These are phyloP conservation scores for Leishmania lainsoni DNA, from an alignment of 208 protist species.

Conservation along the genomic window DNA sequence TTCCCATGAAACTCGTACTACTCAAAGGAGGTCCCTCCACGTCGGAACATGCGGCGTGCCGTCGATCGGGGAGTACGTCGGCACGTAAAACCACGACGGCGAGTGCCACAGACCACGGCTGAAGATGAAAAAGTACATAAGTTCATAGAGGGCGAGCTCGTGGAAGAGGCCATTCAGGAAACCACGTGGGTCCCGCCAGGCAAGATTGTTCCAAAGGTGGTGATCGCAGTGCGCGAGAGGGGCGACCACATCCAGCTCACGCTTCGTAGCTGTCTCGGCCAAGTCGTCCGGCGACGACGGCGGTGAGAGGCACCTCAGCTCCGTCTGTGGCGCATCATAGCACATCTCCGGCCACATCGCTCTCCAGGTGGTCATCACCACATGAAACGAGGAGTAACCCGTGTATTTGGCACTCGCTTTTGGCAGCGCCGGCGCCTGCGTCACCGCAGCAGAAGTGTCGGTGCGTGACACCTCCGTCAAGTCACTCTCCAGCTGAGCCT, in stretches of 20 bases:
- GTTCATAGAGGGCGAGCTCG: slow-evolving; percentile 69
- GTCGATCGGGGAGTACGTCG: slow-evolving; percentile 56
- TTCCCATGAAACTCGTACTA: not conserved
- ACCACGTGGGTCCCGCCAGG: slow-evolving; percentile 66
- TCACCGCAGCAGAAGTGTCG: not conserved
- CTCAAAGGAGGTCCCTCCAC: slow-evolving; percentile 15
- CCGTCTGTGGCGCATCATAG: slow-evolving; percentile 36
- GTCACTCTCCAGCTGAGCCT: slow-evolving; percentile 4
- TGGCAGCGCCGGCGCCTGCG: not conserved
- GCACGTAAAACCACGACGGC: slow-evolving; percentile 65
- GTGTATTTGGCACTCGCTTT: slow-evolving; percentile 30
- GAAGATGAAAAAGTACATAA: slow-evolving; percentile 87
- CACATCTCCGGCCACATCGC: slow-evolving; percentile 86
- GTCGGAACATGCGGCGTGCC: slow-evolving; percentile 19
- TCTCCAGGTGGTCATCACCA: slow-evolving; percentile 85
- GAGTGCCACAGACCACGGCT: slow-evolving; percentile 77
- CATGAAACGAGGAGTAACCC: slow-evolving; percentile 84
- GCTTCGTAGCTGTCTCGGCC: slow-evolving; percentile 8
- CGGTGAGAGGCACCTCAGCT: not conserved
- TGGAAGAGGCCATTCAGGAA: slow-evolving; percentile 69
- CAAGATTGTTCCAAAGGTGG: slow-evolving; percentile 76
- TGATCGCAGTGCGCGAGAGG: slow-evolving; percentile 51
- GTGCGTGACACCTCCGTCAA: not conserved
- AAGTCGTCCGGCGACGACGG: not conserved
- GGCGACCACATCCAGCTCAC: slow-evolving; percentile 4